A percentile compares a stretch with the other conserved stretches of the same genome.
Evolutionary conservation across 306 rosid genomes (phyloP).

Genomic region (Ormosia semicastrata): DNA sequence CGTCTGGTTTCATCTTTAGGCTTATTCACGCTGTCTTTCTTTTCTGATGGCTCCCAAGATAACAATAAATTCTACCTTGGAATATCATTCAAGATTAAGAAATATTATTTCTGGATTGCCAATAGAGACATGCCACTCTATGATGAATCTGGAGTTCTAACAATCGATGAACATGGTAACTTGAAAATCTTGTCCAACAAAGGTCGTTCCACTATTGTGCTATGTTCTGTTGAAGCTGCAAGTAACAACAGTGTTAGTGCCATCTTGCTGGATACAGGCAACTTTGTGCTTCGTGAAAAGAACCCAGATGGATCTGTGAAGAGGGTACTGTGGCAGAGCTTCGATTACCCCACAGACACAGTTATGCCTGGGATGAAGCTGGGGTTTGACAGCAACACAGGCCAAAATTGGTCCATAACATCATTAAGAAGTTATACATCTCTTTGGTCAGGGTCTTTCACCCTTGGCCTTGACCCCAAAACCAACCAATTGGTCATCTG

Average conservation of each 20-base stretch:
- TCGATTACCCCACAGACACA: slow-evolving; percentile 15
- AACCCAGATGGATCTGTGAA: not conserved
- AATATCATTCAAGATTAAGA: not conserved
- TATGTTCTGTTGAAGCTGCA: not conserved
- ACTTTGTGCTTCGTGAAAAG: not conserved
- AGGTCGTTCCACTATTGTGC: not conserved
- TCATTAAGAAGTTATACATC: not conserved
- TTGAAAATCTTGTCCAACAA: not conserved
- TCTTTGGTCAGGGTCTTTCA: slow-evolving; percentile 15
- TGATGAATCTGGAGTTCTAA: not conserved
- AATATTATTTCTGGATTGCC: not conserved
- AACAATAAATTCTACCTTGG: not conserved
- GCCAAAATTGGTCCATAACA: not conserved
- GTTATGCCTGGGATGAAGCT: not conserved
- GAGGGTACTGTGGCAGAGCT: not conserved
- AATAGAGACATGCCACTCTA: slow-evolving; percentile 16
- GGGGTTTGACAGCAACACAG: not conserved
- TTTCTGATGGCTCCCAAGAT: not conserved
- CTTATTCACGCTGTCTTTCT: not conserved
- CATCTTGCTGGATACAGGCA: not conserved
- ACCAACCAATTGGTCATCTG: not conserved
- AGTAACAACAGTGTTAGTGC: not conserved
- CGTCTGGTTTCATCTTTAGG: not conserved
- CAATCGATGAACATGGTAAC: not conserved
- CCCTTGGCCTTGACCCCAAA: not conserved